Evolutionary conservation across 768 basidiomycete genomes (phyloP).

Genomic region (Suillus discolor): DNA sequence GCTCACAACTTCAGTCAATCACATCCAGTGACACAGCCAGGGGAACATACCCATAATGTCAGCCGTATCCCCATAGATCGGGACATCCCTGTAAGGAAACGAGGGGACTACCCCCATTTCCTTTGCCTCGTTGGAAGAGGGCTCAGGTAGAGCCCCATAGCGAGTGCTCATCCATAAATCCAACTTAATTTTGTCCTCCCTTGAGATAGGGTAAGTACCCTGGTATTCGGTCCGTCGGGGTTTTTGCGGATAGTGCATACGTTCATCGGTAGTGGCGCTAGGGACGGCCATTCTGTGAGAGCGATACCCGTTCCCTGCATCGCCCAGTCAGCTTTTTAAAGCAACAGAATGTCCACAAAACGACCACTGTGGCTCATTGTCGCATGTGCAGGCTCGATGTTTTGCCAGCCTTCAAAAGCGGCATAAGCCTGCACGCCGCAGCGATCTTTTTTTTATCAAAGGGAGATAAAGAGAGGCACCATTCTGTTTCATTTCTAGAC

Average conservation of each 20-base stretch:
- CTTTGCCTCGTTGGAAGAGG: constrained; percentile 18
- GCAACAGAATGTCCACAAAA: neutral
- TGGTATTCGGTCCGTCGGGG: neutral
- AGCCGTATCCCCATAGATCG: constrained; percentile 40
- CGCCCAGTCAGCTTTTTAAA: neutral
- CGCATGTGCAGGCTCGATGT: neutral
- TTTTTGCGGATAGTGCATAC: neutral
- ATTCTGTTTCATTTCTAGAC: neutral
- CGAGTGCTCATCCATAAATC: neutral
- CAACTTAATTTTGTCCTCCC: neutral
- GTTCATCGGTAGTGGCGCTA: neutral
- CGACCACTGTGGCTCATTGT: constrained; percentile 1
- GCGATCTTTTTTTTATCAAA: neutral
- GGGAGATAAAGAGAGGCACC: neutral
- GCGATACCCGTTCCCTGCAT: neutral
- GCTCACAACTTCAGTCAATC: neutral
- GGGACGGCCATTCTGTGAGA: neutral
- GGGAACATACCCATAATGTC: constrained; percentile 44
- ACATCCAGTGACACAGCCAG: neutral
- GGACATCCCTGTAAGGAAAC: constrained; percentile 30
- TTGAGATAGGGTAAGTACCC: constrained; percentile 7
- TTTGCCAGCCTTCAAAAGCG: neutral
- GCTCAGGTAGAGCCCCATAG: neutral
- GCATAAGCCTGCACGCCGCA: neutral
- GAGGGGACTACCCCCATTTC: constrained; percentile 37